Evolutionary conservation across 2,329 filamentous ascomycete species (phyloP), one percentile per base, ranked within the genome.

Genomic region (Chaetomiaceae sp.): DNA sequence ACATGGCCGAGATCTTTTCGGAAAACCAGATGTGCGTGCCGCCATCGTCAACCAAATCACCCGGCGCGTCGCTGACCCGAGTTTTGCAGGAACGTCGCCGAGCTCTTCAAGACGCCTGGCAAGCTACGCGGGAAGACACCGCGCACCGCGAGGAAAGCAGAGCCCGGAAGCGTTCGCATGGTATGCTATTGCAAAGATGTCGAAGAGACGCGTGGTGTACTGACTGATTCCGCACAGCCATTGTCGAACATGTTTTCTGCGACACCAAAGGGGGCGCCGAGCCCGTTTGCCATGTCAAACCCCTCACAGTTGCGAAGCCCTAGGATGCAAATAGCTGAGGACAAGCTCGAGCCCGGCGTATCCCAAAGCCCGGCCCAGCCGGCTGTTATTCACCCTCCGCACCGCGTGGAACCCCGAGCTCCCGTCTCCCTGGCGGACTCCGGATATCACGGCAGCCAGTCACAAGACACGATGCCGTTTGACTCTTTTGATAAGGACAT

Each of bases 21-120:
- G 83, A 86, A 61, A 87, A 90, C 64, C 83, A 91, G 70, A 81
- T 90, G 93, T 96, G 81, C 63, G 86, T 47, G 37, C 30, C 25
- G n/a, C 9, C 10, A 7, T 19, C 12, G 19, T 33, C 10, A 19
- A 3, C n/a, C 3, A 6, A 31, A 13, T 17, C 13, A 13, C 10
- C 12, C 2, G 34, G 14, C 35, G 47, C 40, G 39, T 53, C n/a
- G 31, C 55, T 58, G 48, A 61, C 53, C 16, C 27, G 33, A 2
- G 1, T 4, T 25, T 31, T 5, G 21, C 62, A 97, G 93, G 56
- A 92, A 92, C 66, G 85, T 97, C 54, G 81, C 89, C 56, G 92
- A 97, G 62, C 84, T 95, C n/a, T 96, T 97, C 74, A 99, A 97
- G 66, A 93, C 89, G 33, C 89, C 89, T 3, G 87, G 87, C 50